Percentiles rank a stretch among this genome's conserved stretches.
Evolutionary conservation across 306 rosid species (phyloP).

Genomic region (Morella rubra): DNA sequence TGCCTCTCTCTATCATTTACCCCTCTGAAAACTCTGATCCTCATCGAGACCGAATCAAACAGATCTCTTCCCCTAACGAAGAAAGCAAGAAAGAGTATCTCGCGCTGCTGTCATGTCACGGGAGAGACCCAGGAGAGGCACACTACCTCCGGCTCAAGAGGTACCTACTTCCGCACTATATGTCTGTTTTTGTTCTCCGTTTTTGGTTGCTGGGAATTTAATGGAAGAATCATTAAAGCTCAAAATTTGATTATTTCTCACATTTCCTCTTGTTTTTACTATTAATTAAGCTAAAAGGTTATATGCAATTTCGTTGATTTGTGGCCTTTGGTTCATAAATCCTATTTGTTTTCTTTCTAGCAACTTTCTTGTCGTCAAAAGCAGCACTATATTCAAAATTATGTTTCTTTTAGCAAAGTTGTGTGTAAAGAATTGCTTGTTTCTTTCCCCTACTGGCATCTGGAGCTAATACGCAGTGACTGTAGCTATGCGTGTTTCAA

Average conservation of each 20-base stretch:
- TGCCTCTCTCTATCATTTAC: too few relatives aligned
- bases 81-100: background rate
- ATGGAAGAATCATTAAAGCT: background rate
- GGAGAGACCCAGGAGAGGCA: conserved; percentile 57
- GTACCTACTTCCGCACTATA: conserved; percentile 24
- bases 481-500: background rate
- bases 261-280: conserved; percentile 8
- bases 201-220: background rate
- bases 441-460: background rate
- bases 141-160: conserved; percentile 84
- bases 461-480: background rate
- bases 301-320: background rate
- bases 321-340: background rate
- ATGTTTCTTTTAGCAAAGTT: background rate
- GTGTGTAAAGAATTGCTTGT: background rate
- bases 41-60: background rate
- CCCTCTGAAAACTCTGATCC: too few relatives aligned
- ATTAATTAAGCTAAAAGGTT: too few relatives aligned
- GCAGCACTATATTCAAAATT: conserved; percentile 5
- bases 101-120: conserved; percentile 49
- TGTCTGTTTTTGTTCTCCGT: background rate
- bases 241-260: background rate
- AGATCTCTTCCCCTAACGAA: conserved; percentile 18
- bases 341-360: background rate
- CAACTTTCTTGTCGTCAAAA: background rate